Conservation (phyloP, 2,329 filamentous ascomycete species). For the Aspergillus sp. region DNA sequence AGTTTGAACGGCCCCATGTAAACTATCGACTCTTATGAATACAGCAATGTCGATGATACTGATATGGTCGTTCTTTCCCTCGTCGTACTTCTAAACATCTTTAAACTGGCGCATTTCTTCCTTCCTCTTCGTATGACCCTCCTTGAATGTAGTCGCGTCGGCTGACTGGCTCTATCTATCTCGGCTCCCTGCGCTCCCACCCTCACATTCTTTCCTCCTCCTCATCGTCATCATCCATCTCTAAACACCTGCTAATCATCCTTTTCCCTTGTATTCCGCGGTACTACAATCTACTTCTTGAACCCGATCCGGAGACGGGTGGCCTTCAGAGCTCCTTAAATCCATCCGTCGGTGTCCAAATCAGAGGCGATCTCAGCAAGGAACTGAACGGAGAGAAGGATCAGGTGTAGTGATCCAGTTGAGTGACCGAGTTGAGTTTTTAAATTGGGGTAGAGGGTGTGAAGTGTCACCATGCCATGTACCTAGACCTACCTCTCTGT, state of each 20-base stretch:
- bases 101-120: background rate
- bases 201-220: background rate
- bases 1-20: conserved; percentile 1
- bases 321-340: too few relatives aligned
- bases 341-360: too few relatives aligned
- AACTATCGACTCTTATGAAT: background rate
- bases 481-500: conserved; percentile 5
- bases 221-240: background rate
- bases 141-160: background rate
- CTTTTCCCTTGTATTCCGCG: too few relatives aligned
- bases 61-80: too few relatives aligned
- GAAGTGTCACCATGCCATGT: background rate
- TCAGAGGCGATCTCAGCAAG: too few relatives aligned
- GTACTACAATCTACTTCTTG: too few relatives aligned
- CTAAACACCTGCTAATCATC: background rate
- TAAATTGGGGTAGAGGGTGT: background rate
- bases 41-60: background rate
- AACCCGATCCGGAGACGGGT: too few relatives aligned
- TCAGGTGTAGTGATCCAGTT: too few relatives aligned
- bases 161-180: background rate
- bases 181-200: background rate
- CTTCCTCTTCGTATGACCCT: background rate
- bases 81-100: background rate
- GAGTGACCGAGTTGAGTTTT: too few relatives aligned
- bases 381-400: too few relatives aligned